Percentiles rank a stretch among this genome's conserved stretches.
phyloP scores from a whole-genome alignment of 164 flowering plant species.

The Liriodendron chinense region DNA sequence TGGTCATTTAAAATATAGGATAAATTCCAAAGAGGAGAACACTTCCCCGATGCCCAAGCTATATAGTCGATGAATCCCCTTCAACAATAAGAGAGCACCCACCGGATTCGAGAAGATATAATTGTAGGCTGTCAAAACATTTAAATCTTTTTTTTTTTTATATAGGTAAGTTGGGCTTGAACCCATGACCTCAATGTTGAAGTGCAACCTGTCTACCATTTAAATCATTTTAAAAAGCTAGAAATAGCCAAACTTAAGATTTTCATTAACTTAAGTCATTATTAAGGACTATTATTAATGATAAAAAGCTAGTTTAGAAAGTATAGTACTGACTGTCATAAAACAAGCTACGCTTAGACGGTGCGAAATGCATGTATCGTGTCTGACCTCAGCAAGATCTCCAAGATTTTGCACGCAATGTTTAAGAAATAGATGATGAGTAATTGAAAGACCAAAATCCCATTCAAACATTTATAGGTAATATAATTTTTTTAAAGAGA shows the following conservation, averaged over 20 bases:
- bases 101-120: not conserved
- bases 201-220: not conserved
- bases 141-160: too few relatives aligned
- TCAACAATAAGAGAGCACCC: not conserved
- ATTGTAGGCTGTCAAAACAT: too few relatives aligned
- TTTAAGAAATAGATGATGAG: not conserved
- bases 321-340: not conserved
- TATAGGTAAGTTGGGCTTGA: too few relatives aligned
- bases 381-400: not conserved
- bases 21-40: not conserved
- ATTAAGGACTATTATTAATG: not conserved
- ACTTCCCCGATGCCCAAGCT: not conserved
- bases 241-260: not conserved
- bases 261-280: not conserved
- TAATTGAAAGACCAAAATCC: not conserved
- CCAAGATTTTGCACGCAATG: not conserved
- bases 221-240: too few relatives aligned
- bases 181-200: not conserved
- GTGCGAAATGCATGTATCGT: not conserved
- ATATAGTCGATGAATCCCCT: not conserved
- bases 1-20: not conserved
- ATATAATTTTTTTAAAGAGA: too few relatives aligned
- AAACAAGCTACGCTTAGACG: not conserved
- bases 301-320: not conserved
- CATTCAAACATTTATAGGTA: not conserved